Evolutionary conservation across 164 flowering plant species (phyloP).

Genomic region (Liriodendron chinense): DNA sequence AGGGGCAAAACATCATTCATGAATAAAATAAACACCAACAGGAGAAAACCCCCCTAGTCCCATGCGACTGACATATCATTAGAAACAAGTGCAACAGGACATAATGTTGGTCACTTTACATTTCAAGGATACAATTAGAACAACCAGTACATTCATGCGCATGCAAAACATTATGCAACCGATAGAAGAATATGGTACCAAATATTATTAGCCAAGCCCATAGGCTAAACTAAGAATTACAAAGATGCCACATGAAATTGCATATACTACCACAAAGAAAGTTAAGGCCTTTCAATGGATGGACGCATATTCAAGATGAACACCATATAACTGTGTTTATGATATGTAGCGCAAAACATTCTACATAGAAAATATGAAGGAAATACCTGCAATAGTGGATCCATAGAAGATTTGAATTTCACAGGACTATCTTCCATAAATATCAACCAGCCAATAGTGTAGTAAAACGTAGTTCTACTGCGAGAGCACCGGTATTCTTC

Average conservation of each 20-base stretch:
- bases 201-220: background rate
- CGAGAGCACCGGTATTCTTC: conserved; percentile 86
- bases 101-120: background rate
- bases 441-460: conserved; percentile 89
- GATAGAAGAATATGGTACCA: background rate
- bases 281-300: background rate
- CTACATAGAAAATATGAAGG: background rate
- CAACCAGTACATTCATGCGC: background rate
- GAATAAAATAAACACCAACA: background rate
- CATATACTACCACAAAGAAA: background rate
- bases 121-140: background rate
- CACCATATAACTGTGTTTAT: background rate
- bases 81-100: background rate
- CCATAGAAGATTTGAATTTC: conserved; percentile 93
- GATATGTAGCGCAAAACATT: background rate
- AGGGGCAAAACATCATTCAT: conserved; percentile 1
- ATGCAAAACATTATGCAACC: background rate
- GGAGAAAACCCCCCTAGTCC: background rate
- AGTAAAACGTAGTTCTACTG: conserved; percentile 91
- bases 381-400: conserved; percentile 74
- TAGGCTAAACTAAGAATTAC: too few species aligned
- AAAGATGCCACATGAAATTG: background rate
- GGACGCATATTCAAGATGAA: background rate
- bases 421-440: conserved; percentile 93
- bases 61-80: background rate